Evolutionary conservation across 169 alveolate genomes (phyloP).

Genomic region (Plasmodium gonderi): DNA sequence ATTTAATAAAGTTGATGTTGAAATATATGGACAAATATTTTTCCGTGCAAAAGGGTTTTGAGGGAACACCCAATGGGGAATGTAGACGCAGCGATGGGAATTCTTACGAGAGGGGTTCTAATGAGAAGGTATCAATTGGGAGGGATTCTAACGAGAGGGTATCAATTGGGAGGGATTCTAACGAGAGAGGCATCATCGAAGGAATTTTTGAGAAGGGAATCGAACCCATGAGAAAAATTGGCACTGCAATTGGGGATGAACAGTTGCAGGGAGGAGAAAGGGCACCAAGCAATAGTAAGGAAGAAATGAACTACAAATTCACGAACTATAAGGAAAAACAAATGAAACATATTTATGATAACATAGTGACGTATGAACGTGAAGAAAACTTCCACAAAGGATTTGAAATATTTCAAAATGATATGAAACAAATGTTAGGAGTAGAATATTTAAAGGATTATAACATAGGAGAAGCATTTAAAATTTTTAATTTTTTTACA

Average conservation of each 20-base stretch:
- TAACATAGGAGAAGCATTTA: not conserved
- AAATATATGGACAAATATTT: constrained; percentile 36
- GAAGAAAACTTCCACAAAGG: constrained; percentile 18
- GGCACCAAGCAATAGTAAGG: not conserved
- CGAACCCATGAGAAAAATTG: too few relatives aligned
- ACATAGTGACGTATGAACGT: constrained; percentile 32
- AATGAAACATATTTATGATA: constrained; percentile 26
- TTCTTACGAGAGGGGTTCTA: too few relatives aligned
- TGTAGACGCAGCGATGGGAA: not conserved
- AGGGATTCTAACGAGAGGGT: not conserved
- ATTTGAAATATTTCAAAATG: constrained; percentile 10
- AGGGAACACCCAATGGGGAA: not conserved
- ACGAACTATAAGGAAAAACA: constrained; percentile 4
- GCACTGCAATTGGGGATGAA: not conserved
- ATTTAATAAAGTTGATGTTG: constrained; percentile 23
- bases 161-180: not conserved
- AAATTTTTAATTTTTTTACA: constrained; percentile 35
- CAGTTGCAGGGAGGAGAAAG: not conserved
- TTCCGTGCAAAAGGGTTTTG: not conserved
- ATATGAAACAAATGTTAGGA: constrained; percentile 13
- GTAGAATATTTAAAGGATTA: constrained; percentile 30
- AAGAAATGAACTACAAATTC: not conserved
- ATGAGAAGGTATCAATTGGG: not conserved
- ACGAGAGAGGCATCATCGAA: not conserved
- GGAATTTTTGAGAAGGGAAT: not conserved